Percentiles rank a stretch among this genome's conserved stretches.
These are phyloP conservation scores for Ceratocystis albifundus DNA, from an alignment of 2,329 filamentous ascomycete genomes.

Conservation along the genomic window DNA sequence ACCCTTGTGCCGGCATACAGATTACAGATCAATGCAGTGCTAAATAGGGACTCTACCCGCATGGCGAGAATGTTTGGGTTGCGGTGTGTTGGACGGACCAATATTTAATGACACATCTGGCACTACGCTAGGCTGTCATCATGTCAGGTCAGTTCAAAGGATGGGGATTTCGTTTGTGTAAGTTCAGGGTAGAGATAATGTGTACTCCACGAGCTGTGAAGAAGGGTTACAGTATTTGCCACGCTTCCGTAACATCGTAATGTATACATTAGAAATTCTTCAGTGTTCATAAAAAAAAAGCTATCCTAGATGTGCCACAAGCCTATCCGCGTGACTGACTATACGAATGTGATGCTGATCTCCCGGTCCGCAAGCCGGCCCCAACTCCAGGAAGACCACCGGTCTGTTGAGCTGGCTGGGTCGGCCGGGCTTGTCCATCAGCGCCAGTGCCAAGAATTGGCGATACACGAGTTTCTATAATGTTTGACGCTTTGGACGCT, in stretches of 20 bases:
- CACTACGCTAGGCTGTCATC: too few species aligned
- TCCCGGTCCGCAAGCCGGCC: neutral
- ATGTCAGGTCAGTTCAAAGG: too few species aligned
- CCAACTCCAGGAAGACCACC: neutral
- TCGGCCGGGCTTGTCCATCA: conserved; percentile 20
- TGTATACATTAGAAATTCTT: neutral
- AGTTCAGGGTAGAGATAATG: too few species aligned
- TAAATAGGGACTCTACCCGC: too few species aligned
- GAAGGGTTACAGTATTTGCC: too few species aligned
- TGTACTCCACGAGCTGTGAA: neutral
- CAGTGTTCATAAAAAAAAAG: neutral
- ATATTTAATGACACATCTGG: too few species aligned
- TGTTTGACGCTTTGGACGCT: conserved; percentile 24
- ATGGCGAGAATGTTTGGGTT: too few species aligned
- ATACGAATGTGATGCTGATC: neutral
- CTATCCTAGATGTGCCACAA: neutral
- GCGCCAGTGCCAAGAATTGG: conserved; percentile 22
- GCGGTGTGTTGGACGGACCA: too few species aligned
- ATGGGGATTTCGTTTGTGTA: too few species aligned
- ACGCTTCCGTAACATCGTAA: too few species aligned
- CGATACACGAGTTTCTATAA: conserved; percentile 25
- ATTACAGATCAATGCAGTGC: too few species aligned
- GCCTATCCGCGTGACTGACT: neutral
- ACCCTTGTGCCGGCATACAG: too few species aligned
- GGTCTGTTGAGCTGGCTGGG: neutral